Percentiles rank a stretch among this genome's conserved stretches.
Conservation (phyloP, 768 basidiomycete genomes). For the Hygrophorus pudorinus region DNA sequence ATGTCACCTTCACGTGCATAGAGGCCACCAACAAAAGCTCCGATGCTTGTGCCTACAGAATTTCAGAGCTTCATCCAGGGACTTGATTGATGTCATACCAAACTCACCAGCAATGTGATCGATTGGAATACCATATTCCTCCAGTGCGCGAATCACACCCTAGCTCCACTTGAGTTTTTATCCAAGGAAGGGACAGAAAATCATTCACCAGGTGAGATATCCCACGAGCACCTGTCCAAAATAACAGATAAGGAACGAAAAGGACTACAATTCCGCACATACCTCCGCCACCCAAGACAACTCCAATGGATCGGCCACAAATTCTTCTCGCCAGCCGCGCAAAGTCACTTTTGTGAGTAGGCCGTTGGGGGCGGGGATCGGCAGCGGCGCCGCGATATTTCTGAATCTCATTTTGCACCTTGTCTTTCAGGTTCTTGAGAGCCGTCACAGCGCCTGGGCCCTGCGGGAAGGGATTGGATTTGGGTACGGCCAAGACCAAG, state of each 20-base stretch:
- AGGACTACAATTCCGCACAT: no score
- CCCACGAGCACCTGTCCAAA: slow-evolving; percentile 53
- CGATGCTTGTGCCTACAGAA: slow-evolving; percentile 70
- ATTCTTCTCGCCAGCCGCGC: slow-evolving; percentile 82
- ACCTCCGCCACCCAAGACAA: slow-evolving; percentile 93
- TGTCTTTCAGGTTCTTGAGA: slow-evolving; percentile 86
- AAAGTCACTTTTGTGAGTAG: slow-evolving; percentile 86
- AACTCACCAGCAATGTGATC: slow-evolving; percentile 77
- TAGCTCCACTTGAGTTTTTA: slow-evolving; percentile 20
- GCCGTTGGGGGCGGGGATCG: slow-evolving; percentile 59
- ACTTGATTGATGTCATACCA: background rate
- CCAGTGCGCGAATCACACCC: slow-evolving; percentile 89
- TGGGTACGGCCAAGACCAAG: slow-evolving; percentile 53
- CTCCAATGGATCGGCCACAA: slow-evolving; percentile 86
- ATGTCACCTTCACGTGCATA: slow-evolving; percentile 94
- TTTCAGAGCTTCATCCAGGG: background rate
- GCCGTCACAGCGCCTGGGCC: slow-evolving; percentile 86
- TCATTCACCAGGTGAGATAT: slow-evolving; percentile 31
- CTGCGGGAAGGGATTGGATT: slow-evolving; percentile 46
- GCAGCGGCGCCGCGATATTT: slow-evolving; percentile 67
- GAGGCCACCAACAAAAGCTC: slow-evolving; percentile 84
- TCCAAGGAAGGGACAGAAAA: background rate
- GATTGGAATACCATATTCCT: slow-evolving; percentile 87
- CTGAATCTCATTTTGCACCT: slow-evolving; percentile 81
- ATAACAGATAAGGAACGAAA: no score